These are phyloP conservation scores for Coleophoma cylindrospora DNA, from an alignment of 2,329 filamentous ascomycete genomes.

Conservation along the genomic window DNA sequence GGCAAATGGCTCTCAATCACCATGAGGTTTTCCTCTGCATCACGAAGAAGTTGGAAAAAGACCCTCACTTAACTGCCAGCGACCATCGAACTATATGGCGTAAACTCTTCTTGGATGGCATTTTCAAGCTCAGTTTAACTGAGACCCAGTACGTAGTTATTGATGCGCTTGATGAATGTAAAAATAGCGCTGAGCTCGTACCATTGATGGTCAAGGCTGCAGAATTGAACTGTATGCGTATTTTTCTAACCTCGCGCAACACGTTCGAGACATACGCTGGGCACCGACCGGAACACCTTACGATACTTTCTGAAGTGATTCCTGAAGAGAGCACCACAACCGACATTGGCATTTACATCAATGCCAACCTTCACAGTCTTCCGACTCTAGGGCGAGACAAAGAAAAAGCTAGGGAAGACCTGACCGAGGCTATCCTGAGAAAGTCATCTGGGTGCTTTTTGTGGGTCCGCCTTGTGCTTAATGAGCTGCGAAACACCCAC, in stretches of 20 bases:
- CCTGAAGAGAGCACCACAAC: constrained; percentile 17
- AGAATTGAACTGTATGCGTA: constrained; percentile 18
- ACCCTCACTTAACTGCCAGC: constrained; percentile 13
- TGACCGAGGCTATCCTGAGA: constrained; percentile 16
- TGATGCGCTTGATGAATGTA: constrained; percentile 31
- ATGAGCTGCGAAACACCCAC: constrained; percentile 23
- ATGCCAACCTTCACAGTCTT: constrained; percentile 12
- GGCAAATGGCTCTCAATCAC: constrained; percentile 27
- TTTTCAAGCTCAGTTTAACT: constrained; percentile 19
- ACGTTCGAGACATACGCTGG: constrained; percentile 1
- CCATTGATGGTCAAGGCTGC: constrained; percentile 15
- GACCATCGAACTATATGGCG: constrained; percentile 27
- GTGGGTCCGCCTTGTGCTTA: constrained; percentile 27
- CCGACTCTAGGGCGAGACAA: constrained; percentile 4
- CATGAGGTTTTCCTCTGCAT: constrained; percentile 17
- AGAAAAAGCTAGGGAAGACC: not conserved
- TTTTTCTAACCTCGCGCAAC: constrained; percentile 25
- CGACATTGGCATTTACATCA: constrained; percentile 22
- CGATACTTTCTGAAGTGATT: constrained; percentile 6
- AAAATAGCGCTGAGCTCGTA: constrained; percentile 17
- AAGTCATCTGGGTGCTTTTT: constrained; percentile 28
- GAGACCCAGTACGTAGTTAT: constrained; percentile 28
- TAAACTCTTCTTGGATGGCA: constrained; percentile 26
- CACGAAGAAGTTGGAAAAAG: constrained; percentile 15
- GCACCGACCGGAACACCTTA: not conserved